Evolutionary conservation across 805 yeast genomes (phyloP).

Genomic region (Yarrowia phangngaensis): DNA sequence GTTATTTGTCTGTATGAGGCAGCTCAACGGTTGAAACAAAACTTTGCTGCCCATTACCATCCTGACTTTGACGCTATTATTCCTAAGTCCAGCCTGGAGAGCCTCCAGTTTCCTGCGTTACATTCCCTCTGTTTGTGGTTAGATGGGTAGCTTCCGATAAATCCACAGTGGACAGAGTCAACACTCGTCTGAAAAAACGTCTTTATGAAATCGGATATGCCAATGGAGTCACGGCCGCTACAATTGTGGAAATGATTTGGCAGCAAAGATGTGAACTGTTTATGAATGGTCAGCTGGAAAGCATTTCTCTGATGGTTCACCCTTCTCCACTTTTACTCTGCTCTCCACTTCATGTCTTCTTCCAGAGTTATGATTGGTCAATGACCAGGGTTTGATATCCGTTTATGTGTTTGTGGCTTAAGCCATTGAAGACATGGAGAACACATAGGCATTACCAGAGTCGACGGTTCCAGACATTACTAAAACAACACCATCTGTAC

Average conservation of each 20-base stretch:
- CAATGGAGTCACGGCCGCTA: constrained; percentile 22
- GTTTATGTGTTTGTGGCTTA: no score
- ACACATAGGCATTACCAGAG: no score
- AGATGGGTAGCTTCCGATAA: constrained; percentile 22
- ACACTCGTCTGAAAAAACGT: constrained; percentile 12
- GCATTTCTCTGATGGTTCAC: no score
- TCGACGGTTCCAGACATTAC: no score
- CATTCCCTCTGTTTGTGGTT: constrained; percentile 22
- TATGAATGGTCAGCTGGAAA: constrained; percentile 16
- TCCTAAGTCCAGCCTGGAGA: constrained; percentile 21
- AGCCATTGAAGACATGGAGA: no score
- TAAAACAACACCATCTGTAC: no score
- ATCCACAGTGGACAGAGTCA: constrained; percentile 5
- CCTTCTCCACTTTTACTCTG: no score
- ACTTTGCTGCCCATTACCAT: constrained; percentile 26
- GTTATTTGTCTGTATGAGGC: constrained; percentile 23
- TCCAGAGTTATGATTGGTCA: no score
- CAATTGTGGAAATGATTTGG: constrained; percentile 25
- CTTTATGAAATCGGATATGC: constrained; percentile 21
- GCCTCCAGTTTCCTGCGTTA: constrained; percentile 19
- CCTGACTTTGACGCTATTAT: constrained; percentile 25
- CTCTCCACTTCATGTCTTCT: no score
- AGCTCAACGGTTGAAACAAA: constrained; percentile 15
- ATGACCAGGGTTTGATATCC: no score
- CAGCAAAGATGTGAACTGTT: constrained; percentile 17